phyloP scores from a whole-genome alignment of 2,329 filamentous ascomycete species.

The Venturia nashicola region DNA sequence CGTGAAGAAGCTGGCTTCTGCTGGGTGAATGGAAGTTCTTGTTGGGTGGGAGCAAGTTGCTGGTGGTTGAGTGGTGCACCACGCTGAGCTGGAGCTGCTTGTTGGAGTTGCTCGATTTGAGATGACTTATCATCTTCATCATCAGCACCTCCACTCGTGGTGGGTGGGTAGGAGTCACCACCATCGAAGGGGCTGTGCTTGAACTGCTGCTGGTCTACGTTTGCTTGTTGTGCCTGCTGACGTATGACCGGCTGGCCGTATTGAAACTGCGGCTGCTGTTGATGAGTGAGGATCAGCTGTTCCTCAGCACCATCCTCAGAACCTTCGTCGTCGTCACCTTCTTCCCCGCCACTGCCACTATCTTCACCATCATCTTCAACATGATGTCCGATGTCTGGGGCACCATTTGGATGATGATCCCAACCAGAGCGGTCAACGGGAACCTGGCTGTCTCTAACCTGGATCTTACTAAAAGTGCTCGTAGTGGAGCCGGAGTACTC shows the following conservation, averaged over 20 bases:
- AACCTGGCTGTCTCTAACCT: conserved; percentile 14
- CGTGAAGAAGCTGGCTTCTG: background rate
- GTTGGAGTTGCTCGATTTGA: background rate
- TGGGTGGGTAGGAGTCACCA: background rate
- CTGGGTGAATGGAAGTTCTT: background rate
- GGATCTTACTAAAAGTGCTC: background rate
- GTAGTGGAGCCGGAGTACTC: background rate
- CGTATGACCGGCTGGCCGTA: conserved; percentile 6
- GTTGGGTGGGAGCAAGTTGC: background rate
- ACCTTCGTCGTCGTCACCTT: conserved; percentile 11
- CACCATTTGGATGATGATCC: conserved; percentile 5
- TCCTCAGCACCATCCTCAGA: conserved; percentile 10
- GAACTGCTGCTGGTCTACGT: conserved; percentile 8
- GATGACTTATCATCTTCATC: background rate
- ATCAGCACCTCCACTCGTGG: background rate
- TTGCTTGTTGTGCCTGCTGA: conserved; percentile 11
- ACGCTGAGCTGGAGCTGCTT: background rate
- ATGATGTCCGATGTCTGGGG: conserved; percentile 1
- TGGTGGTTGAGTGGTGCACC: background rate
- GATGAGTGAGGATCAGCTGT: background rate
- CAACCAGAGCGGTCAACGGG: background rate
- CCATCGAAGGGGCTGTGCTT: conserved; percentile 1
- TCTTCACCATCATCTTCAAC: conserved; percentile 10
- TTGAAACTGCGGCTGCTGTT: conserved; percentile 4
- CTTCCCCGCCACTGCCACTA: conserved; percentile 7